Conservation (phyloP, 2,329 filamentous ascomycete species). For the Cordyceps cateniannulata region DNA sequence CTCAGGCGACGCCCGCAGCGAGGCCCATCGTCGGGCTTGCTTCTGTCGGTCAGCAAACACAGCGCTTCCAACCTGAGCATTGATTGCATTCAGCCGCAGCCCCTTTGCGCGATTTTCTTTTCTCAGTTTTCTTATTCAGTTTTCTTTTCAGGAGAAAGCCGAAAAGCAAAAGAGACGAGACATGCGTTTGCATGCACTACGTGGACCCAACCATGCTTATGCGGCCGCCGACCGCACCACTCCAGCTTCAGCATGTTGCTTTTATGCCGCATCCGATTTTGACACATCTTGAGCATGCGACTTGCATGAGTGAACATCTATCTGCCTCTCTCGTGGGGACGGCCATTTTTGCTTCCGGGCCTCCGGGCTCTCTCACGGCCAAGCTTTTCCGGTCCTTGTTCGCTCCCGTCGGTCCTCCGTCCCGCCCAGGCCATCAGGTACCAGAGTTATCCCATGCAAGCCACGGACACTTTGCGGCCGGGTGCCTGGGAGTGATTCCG, state of each 20-base stretch:
- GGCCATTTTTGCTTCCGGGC: not conserved
- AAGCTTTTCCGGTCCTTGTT: not conserved
- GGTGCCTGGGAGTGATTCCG: not conserved
- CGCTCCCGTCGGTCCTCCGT: not conserved
- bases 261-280: not conserved
- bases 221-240: not conserved
- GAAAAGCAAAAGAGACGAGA: not conserved
- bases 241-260: not conserved
- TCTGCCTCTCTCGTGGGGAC: not conserved
- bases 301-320: not conserved
- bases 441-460: not conserved
- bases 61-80: not conserved
- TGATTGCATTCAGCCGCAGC: not conserved
- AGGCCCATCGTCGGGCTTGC: not conserved
- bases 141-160: not conserved
- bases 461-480: not conserved
- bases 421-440: not conserved
- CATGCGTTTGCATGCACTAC: constrained; percentile 4
- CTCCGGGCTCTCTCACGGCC: not conserved
- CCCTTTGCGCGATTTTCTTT: not conserved
- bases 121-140: not conserved
- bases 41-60: constrained; percentile 9
- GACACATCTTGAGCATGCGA: not conserved
- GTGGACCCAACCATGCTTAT: constrained; percentile 9
- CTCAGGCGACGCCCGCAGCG: not conserved